phyloP scores from a whole-genome alignment of 768 basidiomycete species.

The Daedaleopsis sinensis region DNA sequence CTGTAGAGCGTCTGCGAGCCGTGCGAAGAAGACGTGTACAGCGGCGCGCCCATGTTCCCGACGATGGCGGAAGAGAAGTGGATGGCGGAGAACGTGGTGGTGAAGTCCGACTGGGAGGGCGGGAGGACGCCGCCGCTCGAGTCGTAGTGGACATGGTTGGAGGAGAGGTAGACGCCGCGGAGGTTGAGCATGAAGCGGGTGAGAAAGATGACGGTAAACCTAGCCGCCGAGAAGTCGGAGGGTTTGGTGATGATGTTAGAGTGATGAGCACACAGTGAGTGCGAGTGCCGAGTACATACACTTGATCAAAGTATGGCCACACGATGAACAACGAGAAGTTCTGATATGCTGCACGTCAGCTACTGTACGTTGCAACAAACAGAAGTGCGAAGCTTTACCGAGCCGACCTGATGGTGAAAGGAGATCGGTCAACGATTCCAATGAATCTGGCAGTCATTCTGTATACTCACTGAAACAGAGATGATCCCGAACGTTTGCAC shows the following conservation, averaged over 20 bases:
- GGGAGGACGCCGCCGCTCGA: not conserved
- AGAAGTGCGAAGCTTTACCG: not conserved
- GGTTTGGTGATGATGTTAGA: not conserved
- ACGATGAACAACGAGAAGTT: slow-evolving; percentile 15
- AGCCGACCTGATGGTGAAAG: slow-evolving; percentile 3
- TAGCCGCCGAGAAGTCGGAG: not conserved
- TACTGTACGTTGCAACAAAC: too few species aligned
- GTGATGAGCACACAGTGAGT: too few species aligned
- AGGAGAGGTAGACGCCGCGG: slow-evolving; percentile 14
- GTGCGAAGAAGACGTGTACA: slow-evolving; percentile 2
- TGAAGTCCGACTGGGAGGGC: not conserved
- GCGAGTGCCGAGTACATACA: slow-evolving; percentile 2
- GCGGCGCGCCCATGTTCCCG: slow-evolving; percentile 23
- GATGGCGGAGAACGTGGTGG: not conserved
- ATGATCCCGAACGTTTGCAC: slow-evolving; percentile 16
- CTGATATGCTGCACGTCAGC: not conserved
- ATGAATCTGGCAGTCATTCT: too few species aligned
- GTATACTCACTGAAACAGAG: slow-evolving; percentile 2
- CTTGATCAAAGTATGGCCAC: slow-evolving; percentile 22
- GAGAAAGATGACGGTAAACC: slow-evolving; percentile 20
- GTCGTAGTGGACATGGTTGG: not conserved
- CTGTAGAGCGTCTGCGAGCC: not conserved
- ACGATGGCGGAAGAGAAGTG: slow-evolving; percentile 14
- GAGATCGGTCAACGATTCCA: not conserved
- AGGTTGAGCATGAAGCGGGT: slow-evolving; percentile 24